Conservation (phyloP, 2,329 filamentous ascomycete genomes). For the Chaetomium olivaceum region DNA sequence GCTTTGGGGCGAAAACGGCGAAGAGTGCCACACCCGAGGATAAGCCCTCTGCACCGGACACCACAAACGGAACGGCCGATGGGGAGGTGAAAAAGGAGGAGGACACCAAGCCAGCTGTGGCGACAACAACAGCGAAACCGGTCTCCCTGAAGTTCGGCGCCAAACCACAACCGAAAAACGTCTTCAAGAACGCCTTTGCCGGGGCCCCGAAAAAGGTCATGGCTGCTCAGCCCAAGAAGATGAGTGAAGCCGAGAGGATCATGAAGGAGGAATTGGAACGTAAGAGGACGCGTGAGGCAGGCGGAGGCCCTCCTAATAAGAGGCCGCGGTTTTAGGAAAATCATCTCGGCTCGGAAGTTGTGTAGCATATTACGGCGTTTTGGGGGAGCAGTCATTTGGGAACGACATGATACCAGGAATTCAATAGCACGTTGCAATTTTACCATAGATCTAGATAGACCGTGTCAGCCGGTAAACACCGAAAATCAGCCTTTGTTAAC, state of each 20-base stretch:
- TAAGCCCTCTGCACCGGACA: not conserved
- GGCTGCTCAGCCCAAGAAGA: slow-evolving; percentile 70
- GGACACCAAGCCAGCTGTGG: slow-evolving; percentile 19
- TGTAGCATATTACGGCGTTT: slow-evolving; percentile 22
- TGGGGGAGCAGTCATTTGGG: slow-evolving; percentile 3
- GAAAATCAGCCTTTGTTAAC: slow-evolving; percentile 11
- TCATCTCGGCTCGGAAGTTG: not conserved
- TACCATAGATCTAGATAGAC: slow-evolving; percentile 9
- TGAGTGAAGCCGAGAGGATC: slow-evolving; percentile 84
- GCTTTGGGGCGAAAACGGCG: slow-evolving; percentile 56
- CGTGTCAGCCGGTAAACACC: not conserved
- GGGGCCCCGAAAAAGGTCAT: slow-evolving; percentile 63
- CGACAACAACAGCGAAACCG: slow-evolving; percentile 37
- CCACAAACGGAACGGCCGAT: not conserved
- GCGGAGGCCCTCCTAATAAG: slow-evolving; percentile 52
- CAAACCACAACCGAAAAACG: slow-evolving; percentile 70
- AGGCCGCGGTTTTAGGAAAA: slow-evolving; percentile 47
- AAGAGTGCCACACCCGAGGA: slow-evolving; percentile 22
- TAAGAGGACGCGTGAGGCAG: slow-evolving; percentile 58
- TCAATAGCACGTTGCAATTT: slow-evolving; percentile 11
- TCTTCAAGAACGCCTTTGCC: slow-evolving; percentile 75
- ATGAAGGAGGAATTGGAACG: slow-evolving; percentile 83
- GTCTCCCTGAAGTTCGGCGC: slow-evolving; percentile 67
- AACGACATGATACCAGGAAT: slow-evolving; percentile 19
- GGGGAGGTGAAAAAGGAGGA: slow-evolving; percentile 24